Conservation (phyloP, 257 asterid genomes). For the Perilla frutescens region DNA sequence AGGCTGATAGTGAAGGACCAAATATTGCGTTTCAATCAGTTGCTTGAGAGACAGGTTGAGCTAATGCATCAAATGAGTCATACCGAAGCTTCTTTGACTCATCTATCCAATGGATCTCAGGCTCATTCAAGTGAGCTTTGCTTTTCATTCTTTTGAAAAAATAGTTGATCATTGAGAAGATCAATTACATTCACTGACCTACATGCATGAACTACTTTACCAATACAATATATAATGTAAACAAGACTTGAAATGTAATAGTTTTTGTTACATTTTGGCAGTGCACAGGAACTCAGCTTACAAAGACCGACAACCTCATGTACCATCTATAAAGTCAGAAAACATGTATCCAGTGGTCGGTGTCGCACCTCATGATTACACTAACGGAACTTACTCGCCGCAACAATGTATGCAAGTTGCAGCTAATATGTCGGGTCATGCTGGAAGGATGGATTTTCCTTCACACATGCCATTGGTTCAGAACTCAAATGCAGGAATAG, state of each 20-base stretch:
- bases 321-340: conserved; percentile 53
- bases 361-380: conserved; percentile 45
- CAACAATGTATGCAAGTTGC: conserved; percentile 53
- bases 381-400: conserved; percentile 46
- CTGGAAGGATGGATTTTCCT: conserved; percentile 49
- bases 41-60: conserved; percentile 70
- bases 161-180: background rate
- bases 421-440: conserved; percentile 44
- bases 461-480: conserved; percentile 53
- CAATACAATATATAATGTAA: background rate
- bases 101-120: conserved; percentile 57
- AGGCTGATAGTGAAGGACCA: conserved; percentile 75
- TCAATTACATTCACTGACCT: background rate
- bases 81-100: conserved; percentile 39
- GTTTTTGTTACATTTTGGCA: conserved; percentile 33
- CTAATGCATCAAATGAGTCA: conserved; percentile 51
- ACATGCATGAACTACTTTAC: background rate
- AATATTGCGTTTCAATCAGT: conserved; percentile 60
- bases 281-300: conserved; percentile 51
- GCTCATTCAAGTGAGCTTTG: conserved; percentile 56
- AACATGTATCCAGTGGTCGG: conserved; percentile 45
- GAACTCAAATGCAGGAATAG: conserved; percentile 55
- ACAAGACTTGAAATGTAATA: background rate
- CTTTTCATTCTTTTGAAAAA: conserved; percentile 15
- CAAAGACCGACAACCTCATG: conserved; percentile 46